Percentiles rank a stretch among this genome's conserved stretches.
Conservation (phyloP, 1,139 yeast species). For the Yamadazyma aaseri region DNA sequence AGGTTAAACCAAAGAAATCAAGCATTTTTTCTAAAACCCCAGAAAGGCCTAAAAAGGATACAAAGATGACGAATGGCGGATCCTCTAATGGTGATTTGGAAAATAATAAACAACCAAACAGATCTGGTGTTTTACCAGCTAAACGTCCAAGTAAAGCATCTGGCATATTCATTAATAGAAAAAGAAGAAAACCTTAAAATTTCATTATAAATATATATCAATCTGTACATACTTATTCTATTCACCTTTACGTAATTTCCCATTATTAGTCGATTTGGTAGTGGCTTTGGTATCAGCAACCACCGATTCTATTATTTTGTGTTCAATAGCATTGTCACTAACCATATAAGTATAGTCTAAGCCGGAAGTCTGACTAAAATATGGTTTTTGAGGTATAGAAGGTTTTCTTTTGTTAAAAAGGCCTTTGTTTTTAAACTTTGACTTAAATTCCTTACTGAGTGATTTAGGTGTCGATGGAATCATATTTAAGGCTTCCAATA, state of each 20-base stretch:
- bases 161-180: constrained; percentile 11
- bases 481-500: constrained; percentile 13
- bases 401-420: constrained; percentile 1
- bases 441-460: constrained; percentile 4
- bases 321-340: constrained; percentile 17
- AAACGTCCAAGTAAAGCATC: constrained; percentile 1
- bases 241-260: not conserved
- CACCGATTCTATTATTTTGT: constrained; percentile 7
- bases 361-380: constrained; percentile 6
- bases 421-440: constrained; percentile 7
- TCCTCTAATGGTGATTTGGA: too few species aligned
- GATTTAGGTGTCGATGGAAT: constrained; percentile 6
- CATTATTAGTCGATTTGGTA: not conserved
- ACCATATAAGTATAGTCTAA: constrained; percentile 16
- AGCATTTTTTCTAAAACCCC: not conserved
- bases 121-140: constrained; percentile 1
- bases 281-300: not conserved
- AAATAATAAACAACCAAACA: not conserved
- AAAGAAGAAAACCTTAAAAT: too few species aligned
- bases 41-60: too few species aligned
- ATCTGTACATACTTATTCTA: not conserved
- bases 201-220: too few species aligned
- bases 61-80: too few species aligned
- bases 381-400: too few species aligned
- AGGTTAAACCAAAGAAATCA: not conserved